Percentiles rank a stretch among this genome's conserved stretches.
Evolutionary conservation across 805 yeast genomes (phyloP).

Genomic region (Saccharomycodes ludwigii): DNA sequence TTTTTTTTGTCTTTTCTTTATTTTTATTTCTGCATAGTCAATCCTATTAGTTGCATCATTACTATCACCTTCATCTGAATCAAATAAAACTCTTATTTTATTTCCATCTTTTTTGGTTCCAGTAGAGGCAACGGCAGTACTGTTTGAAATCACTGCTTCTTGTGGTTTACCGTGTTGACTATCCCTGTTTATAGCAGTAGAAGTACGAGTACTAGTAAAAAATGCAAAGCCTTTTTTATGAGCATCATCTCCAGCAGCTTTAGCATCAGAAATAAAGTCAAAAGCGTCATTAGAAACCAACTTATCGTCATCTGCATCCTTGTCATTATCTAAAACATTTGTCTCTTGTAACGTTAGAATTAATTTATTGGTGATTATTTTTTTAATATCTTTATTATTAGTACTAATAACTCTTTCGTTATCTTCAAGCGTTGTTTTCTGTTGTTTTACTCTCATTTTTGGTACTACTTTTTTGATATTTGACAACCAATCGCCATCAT

Average conservation of each 20-base stretch:
- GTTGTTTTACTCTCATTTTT: too few relatives aligned
- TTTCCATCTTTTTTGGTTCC: slow-evolving; percentile 13
- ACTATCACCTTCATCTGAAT: slow-evolving; percentile 9
- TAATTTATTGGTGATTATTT: slow-evolving; percentile 27
- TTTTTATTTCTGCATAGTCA: slow-evolving; percentile 29
- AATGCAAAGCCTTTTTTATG: too few relatives aligned
- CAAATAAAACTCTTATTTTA: slow-evolving; percentile 15
- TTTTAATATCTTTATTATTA: slow-evolving; percentile 28
- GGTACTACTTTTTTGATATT: too few relatives aligned
- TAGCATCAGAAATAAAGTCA: too few relatives aligned
- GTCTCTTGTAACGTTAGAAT: slow-evolving; percentile 44
- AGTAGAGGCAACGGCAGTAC: too few relatives aligned
- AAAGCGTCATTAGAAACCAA: too few relatives aligned
- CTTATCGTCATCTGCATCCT: slow-evolving; percentile 18
- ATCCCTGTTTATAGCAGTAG: slow-evolving; percentile 25
- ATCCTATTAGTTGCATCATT: slow-evolving; percentile 12
- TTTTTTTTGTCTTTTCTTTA: slow-evolving; percentile 27
- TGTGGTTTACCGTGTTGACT: too few relatives aligned
- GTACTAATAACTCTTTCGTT: slow-evolving; percentile 15
- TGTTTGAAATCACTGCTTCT: too few relatives aligned
- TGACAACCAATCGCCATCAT: slow-evolving; percentile 15
- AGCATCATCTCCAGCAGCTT: too few relatives aligned
- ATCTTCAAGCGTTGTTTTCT: slow-evolving; percentile 9
- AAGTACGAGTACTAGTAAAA: too few relatives aligned
- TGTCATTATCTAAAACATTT: slow-evolving; percentile 21